Conservation (phyloP, 192 early-diverging fungal species). For the Funneliformis mosseae region DNA sequence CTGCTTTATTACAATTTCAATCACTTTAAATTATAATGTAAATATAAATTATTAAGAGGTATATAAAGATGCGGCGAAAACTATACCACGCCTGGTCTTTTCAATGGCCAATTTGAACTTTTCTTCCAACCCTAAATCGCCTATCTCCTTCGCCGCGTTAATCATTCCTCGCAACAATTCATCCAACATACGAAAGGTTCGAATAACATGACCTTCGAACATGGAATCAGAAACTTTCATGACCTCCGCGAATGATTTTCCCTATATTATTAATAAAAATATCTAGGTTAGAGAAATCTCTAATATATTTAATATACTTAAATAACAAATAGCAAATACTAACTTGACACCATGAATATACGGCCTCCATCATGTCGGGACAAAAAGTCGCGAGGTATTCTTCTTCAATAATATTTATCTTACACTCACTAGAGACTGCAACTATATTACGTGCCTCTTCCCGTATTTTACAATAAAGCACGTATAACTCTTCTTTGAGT, state of each 20-base stretch:
- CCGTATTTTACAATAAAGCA: constrained; percentile 77
- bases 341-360: constrained; percentile 80
- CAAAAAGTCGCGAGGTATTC: constrained; percentile 87
- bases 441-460: constrained; percentile 85
- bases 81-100: constrained; percentile 95
- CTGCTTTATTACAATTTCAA: no score
- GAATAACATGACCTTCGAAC: constrained; percentile 93
- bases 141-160: constrained; percentile 88
- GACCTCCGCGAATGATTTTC: constrained; percentile 91
- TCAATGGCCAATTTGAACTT: constrained; percentile 91
- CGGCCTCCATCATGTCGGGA: constrained; percentile 91
- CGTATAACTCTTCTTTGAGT: constrained; percentile 76
- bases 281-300: neutral
- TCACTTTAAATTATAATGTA: neutral
- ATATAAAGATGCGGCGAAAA: constrained; percentile 94
- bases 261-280: constrained; percentile 45
- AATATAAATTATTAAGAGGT: constrained; percentile 36
- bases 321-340: constrained; percentile 9
- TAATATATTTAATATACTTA: neutral
- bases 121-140: constrained; percentile 89
- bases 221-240: constrained; percentile 90
- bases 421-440: constrained; percentile 84
- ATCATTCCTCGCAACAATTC: constrained; percentile 89
- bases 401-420: constrained; percentile 82
- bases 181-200: constrained; percentile 84